phyloP scores from a whole-genome alignment of 2,329 filamentous ascomycete genomes.

The Penicillium sp. region DNA sequence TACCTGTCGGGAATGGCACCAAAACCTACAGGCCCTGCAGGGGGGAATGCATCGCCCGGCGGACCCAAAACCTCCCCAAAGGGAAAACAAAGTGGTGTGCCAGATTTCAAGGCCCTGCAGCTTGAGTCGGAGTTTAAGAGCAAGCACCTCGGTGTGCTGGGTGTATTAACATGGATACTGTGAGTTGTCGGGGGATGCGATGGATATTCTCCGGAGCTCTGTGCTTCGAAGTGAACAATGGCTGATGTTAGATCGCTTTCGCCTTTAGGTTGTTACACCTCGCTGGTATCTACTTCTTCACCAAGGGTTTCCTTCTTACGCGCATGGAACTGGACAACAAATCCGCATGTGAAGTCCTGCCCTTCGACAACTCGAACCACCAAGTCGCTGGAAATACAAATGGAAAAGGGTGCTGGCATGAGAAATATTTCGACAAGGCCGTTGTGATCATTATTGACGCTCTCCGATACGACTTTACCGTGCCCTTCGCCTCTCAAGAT shows the following conservation, averaged over 20 bases:
- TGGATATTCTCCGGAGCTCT: background rate
- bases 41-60: background rate
- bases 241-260: background rate
- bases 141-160: slow-evolving; percentile 40
- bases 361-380: slow-evolving; percentile 53
- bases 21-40: background rate
- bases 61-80: slow-evolving; percentile 6
- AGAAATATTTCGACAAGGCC: slow-evolving; percentile 88
- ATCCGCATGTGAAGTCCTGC: slow-evolving; percentile 68
- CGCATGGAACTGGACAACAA: slow-evolving; percentile 76
- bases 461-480: slow-evolving; percentile 92
- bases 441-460: slow-evolving; percentile 91
- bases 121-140: slow-evolving; percentile 41
- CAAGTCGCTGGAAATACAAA: slow-evolving; percentile 24
- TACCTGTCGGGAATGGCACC: background rate
- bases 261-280: slow-evolving; percentile 65
- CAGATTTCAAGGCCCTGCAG: slow-evolving; percentile 29
- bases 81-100: slow-evolving; percentile 25
- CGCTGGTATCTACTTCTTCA: slow-evolving; percentile 86
- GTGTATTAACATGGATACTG: slow-evolving; percentile 43
- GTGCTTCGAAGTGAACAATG: background rate
- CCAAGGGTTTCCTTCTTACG: slow-evolving; percentile 89
- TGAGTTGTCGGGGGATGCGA: slow-evolving; percentile 26
- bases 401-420: slow-evolving; percentile 86
- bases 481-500: slow-evolving; percentile 64